A percentile compares a stretch with the other conserved stretches of the same genome.
Evolutionary conservation across 23 red algal species (phyloP).

Genomic region (Gracilariopsis chorda): DNA sequence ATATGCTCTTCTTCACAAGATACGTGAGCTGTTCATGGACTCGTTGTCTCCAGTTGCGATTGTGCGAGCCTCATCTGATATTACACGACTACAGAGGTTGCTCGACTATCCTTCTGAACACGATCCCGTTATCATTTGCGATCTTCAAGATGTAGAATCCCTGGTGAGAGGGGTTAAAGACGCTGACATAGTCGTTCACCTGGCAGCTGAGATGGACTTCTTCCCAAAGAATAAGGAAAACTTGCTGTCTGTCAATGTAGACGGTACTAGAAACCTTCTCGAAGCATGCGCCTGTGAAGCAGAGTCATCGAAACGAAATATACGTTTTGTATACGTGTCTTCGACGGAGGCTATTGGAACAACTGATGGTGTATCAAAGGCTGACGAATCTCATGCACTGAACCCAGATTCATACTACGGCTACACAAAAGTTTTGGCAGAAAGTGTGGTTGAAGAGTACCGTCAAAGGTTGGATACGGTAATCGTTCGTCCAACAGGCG

Average conservation of each 20-base stretch:
- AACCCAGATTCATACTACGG: conserved; percentile 51
- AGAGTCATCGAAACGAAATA: background rate
- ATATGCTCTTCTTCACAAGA: conserved; percentile 12
- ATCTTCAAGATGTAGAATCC: conserved; percentile 1
- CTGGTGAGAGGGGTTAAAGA: conserved; percentile 11
- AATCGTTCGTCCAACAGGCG: conserved; percentile 54
- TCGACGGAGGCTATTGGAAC: conserved; percentile 58
- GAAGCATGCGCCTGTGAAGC: conserved; percentile 36
- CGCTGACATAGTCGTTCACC: conserved; percentile 53
- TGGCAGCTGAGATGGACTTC: conserved; percentile 71
- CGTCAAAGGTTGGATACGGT: conserved; percentile 16
- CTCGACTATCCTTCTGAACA: conserved; percentile 24
- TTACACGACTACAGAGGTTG: conserved; percentile 14
- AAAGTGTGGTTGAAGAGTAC: conserved; percentile 33
- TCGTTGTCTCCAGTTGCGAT: background rate
- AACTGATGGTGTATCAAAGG: conserved; percentile 17
- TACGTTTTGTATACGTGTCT: conserved; percentile 68
- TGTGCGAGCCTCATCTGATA: conserved; percentile 32
- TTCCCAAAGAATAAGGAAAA: conserved; percentile 9
- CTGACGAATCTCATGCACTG: conserved; percentile 9
- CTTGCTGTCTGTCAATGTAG: background rate
- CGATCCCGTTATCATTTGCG: conserved; percentile 16
- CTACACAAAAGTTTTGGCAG: conserved; percentile 10
- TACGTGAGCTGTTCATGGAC: background rate
- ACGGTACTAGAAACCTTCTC: conserved; percentile 34